Evolutionary conservation across 2,329 filamentous ascomycete species (phyloP).

Genomic region (Herpomyces periplanetae): DNA sequence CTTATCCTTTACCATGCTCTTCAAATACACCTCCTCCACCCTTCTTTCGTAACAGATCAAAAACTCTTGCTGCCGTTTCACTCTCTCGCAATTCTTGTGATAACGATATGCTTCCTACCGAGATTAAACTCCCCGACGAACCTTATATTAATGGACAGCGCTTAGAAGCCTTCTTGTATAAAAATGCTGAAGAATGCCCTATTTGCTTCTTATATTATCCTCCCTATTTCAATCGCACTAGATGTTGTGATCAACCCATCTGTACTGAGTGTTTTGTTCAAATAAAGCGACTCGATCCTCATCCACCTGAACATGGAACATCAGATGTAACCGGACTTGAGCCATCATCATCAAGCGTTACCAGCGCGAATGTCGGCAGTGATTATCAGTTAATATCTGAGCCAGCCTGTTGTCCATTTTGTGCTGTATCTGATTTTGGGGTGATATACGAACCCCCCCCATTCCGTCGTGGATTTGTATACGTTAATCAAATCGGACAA

Average conservation of each 20-base stretch:
- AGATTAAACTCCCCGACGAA: conserved; percentile 39
- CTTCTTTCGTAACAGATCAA: conserved; percentile 44
- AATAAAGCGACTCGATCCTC: conserved; percentile 72
- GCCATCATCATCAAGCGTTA: conserved; percentile 5
- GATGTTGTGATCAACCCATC: conserved; percentile 80
- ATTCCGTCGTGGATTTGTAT: conserved; percentile 45
- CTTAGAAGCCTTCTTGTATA: conserved; percentile 70
- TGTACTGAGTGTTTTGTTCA: conserved; percentile 97
- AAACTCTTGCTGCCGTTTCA: conserved; percentile 41
- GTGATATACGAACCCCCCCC: conserved; percentile 72
- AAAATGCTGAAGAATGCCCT: conserved; percentile 55
- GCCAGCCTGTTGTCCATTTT: conserved; percentile 70
- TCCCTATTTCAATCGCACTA: conserved; percentile 61
- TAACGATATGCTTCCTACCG: conserved; percentile 29
- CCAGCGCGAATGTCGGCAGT: conserved; percentile 8
- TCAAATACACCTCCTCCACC: conserved; percentile 12
- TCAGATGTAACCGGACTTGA: too few species aligned
- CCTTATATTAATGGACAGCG: conserved; percentile 77
- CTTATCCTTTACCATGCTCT: conserved; percentile 17
- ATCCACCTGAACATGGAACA: conserved; percentile 53
- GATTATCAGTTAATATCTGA: conserved; percentile 41
- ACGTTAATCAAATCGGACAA: conserved; percentile 14
- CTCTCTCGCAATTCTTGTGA: conserved; percentile 31
- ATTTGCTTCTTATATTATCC: conserved; percentile 93
- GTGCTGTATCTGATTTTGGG: conserved; percentile 70